A percentile compares a stretch with the other conserved stretches of the same genome.
These are phyloP conservation scores for Allantophomopsis cytisporea DNA, from an alignment of 2,329 filamentous ascomycete species.

Conservation along the genomic window DNA sequence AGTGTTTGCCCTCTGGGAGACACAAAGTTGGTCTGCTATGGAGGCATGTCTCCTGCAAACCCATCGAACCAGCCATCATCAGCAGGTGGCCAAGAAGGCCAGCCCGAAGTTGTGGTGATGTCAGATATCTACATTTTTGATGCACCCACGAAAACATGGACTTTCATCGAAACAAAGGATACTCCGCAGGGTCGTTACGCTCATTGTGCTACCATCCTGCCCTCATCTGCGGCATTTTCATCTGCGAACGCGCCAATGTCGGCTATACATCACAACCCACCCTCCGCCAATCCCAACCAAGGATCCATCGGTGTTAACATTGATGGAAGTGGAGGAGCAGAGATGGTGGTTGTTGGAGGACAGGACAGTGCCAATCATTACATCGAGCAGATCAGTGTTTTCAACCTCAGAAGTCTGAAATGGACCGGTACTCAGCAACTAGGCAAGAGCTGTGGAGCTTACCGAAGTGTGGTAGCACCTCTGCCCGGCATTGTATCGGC, in stretches of 20 bases:
- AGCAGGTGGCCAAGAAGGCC: conserved; percentile 38
- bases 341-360: conserved; percentile 94
- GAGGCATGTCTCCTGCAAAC: conserved; percentile 76
- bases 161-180: conserved; percentile 65
- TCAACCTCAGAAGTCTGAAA: conserved; percentile 87
- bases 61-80: conserved; percentile 26
- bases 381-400: conserved; percentile 97
- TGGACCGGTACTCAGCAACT: conserved; percentile 86
- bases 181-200: conserved; percentile 89
- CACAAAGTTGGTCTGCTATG: conserved; percentile 94
- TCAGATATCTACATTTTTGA: conserved; percentile 96
- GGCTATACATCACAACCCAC: conserved; percentile 79
- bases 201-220: conserved; percentile 85
- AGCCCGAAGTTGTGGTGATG: conserved; percentile 90
- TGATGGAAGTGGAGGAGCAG: conserved; percentile 81
- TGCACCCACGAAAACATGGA: conserved; percentile 71
- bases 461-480: conserved; percentile 87
- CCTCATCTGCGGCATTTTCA: conserved; percentile 76
- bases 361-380: conserved; percentile 98
- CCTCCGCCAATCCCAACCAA: conserved; percentile 71
- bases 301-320: conserved; percentile 79
- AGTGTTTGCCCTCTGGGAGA: conserved; percentile 89
- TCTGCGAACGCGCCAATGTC: conserved; percentile 74
- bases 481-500: conserved; percentile 52
- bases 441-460: conserved; percentile 89